Percentiles rank a stretch among this genome's conserved stretches.
These are phyloP conservation scores for Herpetospermum pedunculosum DNA, from an alignment of 306 rosid species.

Conservation along the genomic window DNA sequence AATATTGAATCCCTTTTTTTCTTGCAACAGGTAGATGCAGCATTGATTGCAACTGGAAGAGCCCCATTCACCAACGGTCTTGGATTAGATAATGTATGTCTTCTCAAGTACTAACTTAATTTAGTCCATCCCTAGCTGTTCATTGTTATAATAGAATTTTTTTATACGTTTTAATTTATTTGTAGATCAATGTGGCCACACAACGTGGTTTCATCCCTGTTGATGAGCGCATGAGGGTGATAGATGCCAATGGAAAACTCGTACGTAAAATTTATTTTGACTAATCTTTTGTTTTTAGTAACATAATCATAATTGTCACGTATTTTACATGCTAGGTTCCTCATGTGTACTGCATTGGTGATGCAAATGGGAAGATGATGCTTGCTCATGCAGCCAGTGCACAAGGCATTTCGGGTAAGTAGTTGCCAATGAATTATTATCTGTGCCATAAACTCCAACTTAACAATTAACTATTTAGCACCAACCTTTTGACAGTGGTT, in stretches of 20 bases:
- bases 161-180: slow-evolving; percentile 9
- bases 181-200: slow-evolving; percentile 69
- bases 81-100: slow-evolving; percentile 85
- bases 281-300: neutral
- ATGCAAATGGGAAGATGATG: slow-evolving; percentile 98
- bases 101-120: slow-evolving; percentile 8
- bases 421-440: slow-evolving; percentile 6
- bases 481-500: slow-evolving; percentile 39
- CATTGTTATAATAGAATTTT: neutral
- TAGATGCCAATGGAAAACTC: slow-evolving; percentile 73
- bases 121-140: neutral
- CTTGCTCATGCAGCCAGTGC: slow-evolving; percentile 99
- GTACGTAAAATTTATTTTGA: slow-evolving; percentile 25
- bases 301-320: slow-evolving; percentile 15
- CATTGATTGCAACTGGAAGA: slow-evolving; percentile 94
- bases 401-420: slow-evolving; percentile 84
- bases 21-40: slow-evolving; percentile 76
- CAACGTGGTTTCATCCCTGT: slow-evolving; percentile 90
- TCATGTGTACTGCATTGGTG: slow-evolving; percentile 81
- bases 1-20: slow-evolving; percentile 7
- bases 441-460: neutral
- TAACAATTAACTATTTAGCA: neutral
- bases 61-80: slow-evolving; percentile 93
- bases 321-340: slow-evolving; percentile 58
- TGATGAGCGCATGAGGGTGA: slow-evolving; percentile 81